Evolutionary conservation across 352 stramenopile genomes (phyloP).

Genomic region (Salisapilia sapeloensis): DNA sequence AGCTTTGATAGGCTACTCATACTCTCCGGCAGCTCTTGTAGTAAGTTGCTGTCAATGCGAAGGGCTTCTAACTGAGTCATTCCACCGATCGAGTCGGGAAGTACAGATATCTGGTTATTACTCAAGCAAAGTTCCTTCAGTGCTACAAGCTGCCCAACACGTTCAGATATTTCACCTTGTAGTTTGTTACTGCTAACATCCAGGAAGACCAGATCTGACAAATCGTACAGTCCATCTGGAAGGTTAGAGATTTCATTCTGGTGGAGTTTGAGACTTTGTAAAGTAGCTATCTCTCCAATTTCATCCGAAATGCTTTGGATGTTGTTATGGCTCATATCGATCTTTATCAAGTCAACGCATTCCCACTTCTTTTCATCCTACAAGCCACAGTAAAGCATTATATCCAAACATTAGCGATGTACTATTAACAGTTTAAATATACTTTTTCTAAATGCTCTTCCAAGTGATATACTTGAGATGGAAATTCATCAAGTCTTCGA

Average conservation of each 20-base stretch:
- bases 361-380: constrained; percentile 77
- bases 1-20: constrained; percentile 42
- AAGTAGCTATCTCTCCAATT: constrained; percentile 22
- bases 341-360: constrained; percentile 63
- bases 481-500: constrained; percentile 32
- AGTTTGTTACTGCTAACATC: constrained; percentile 68
- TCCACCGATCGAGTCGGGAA: constrained; percentile 28
- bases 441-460: constrained; percentile 68
- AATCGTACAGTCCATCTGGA: constrained; percentile 44
- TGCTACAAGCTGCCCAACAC: constrained; percentile 20
- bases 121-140: constrained; percentile 50
- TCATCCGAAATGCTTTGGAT: constrained; percentile 37
- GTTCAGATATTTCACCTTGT: constrained; percentile 24
- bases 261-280: constrained; percentile 46
- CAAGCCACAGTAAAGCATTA: neutral
- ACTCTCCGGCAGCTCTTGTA: constrained; percentile 18
- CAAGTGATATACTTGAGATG: constrained; percentile 48
- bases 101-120: constrained; percentile 31
- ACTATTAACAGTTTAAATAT: no score
- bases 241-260: constrained; percentile 45
- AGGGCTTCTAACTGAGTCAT: constrained; percentile 38
- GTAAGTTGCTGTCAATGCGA: constrained; percentile 40
- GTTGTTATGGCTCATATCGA: constrained; percentile 66
- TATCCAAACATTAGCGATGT: neutral
- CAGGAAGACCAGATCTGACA: constrained; percentile 38